Base-by-base conservation (phyloP, 2,329 filamentous ascomycete genomes). In the Fonsecaea pugnacius region DNA sequence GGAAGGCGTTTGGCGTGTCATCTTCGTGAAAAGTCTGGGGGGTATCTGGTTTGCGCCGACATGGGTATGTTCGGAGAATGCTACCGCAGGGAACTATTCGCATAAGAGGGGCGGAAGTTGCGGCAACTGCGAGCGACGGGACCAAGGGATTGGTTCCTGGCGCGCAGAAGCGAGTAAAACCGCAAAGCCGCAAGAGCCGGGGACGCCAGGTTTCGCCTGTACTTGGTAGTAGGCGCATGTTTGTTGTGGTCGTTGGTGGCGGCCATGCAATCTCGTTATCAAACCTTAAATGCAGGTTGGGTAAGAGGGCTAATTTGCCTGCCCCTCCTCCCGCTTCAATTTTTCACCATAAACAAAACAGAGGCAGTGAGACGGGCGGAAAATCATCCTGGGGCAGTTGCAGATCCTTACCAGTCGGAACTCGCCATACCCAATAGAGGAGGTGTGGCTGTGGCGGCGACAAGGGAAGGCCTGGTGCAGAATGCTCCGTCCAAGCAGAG, bases 191-290 rank as follows among this genome's bases (percentile, higher is more conserved):
- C 3, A 21, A 57, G 18, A 3, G n/a, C 27, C 21, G 33, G 40
- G 58, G 51, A 43, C 38, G 36, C 35, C 55, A 50, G 27, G 43
- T 59, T 51, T 24, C 9, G 33, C 27, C 12, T 32, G 58, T 60
- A 21, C 14, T 9, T 16, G 48, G 46, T 27, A n/a, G 27, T 36
- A 43, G 27, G 27, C 27, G 51, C 27, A 30, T 51, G 27, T 30
- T 57, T 53, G 56, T 55, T 57, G 62, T 56, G 62, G 57, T 59
- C 61, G 54, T 58, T 59, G 53, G 46, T 63, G 64, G 66, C 62
- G 62, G 61, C 40, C 58, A 57, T 61, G 64, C 56, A 68, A 68
- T 68, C 59, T 68, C 66, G 62, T 46, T 68, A 68, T 68, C 66
- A 62, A 68, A 68, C 61, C 62, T 66, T 66, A 68, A 35, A 63